Base-by-base conservation (phyloP, 768 basidiomycete species). In the Hemileccinum rubropunctum region DNA sequence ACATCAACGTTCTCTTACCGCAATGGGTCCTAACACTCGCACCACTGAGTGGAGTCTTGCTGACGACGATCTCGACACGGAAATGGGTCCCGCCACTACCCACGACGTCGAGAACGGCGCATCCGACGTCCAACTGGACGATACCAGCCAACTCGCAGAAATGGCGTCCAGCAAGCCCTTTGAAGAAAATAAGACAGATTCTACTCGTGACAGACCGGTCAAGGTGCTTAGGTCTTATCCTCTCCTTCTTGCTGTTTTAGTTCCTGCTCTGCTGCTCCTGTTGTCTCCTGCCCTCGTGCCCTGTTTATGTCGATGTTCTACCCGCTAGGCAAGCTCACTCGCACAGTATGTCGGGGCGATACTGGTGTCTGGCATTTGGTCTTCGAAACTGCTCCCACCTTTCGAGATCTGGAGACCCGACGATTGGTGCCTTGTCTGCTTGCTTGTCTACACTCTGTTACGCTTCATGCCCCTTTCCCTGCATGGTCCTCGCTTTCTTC, bases 141-240 rank as follows among this genome's bases (percentile, higher is more conserved):
- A 65, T 41, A 28, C 35, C 48, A 63, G 53, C 2, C 47, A 50
- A 23, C 43, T 56, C 45, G 28, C 41, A 23, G 62, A 68, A 33
- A 50, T 62, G 37, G 20, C 41, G 20, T 11, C 27, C 8, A 35
- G 51, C 47, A 63, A 55, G 55, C 17, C 47, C 14, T 48, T 39
- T 60, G 80, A 82, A 63, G 80, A 77, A 60, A 63, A 72, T 53
- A 60, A 75, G 64, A 67, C 71, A 59, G 79, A 80, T 51, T 63
- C 72, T 64, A 41, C 58, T 58, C 82, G 84, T 63, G 86, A 88
- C 75, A 88, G 85, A 78, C 84, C 84, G 75, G 76, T 82, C 78
- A 88, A 88, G 86, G 86, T 88, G 86, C 86, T 86, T 88, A 86
- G 80, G 78, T 84, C 77, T 77, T 71, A 73, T 78, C 70, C 61